phyloP scores from a whole-genome alignment of 192 early-diverging fungal genomes.

The Funneliformis mosseae region DNA sequence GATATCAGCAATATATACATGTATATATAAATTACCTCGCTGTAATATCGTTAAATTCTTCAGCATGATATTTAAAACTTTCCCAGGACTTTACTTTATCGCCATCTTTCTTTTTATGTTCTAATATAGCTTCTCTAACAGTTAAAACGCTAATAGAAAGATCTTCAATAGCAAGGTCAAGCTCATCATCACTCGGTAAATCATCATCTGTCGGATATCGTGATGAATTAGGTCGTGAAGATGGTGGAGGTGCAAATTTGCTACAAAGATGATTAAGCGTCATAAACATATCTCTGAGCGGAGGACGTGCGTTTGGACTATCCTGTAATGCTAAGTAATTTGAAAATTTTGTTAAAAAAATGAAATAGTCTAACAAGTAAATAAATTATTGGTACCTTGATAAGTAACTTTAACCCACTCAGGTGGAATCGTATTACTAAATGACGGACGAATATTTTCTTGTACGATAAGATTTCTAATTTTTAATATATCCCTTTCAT shows the following conservation, averaged over 20 bases:
- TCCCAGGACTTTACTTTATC: constrained; percentile 10
- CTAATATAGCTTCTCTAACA: constrained; percentile 13
- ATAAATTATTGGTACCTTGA: background rate
- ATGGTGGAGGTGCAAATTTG: background rate
- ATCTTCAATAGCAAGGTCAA: constrained; percentile 1
- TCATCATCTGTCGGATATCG: background rate
- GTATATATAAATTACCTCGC: background rate
- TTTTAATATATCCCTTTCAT: constrained; percentile 25
- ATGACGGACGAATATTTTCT: background rate
- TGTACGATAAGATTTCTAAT: background rate
- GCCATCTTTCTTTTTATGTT: constrained; percentile 14
- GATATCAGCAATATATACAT: background rate
- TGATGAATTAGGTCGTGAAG: background rate
- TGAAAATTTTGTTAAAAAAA: background rate
- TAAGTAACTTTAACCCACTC: constrained; percentile 2
- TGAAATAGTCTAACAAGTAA: background rate
- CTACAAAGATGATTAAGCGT: constrained; percentile 5
- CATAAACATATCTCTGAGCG: constrained; percentile 22
- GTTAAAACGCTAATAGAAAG: background rate
- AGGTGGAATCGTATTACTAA: background rate
- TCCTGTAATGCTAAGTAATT: background rate
- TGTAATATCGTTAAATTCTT: constrained; percentile 14
- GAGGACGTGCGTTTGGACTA: constrained; percentile 1
- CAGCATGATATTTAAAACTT: constrained; percentile 17
- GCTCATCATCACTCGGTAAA: background rate